Percentiles rank a stretch among this genome's conserved stretches.
Conservation (phyloP, 108 stramenopile genomes). For the Nitzschia sp. region DNA sequence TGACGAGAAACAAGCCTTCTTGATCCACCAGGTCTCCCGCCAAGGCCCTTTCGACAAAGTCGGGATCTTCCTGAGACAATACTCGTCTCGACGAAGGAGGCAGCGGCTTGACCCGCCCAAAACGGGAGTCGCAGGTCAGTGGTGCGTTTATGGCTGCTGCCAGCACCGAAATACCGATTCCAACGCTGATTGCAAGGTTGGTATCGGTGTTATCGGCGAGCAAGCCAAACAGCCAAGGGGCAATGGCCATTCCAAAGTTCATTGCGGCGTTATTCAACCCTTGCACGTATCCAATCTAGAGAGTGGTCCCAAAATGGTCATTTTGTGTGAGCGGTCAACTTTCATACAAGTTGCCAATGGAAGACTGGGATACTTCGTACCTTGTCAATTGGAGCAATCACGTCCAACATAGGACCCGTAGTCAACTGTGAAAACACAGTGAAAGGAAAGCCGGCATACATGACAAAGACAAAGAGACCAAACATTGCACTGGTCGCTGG, state of each 20-base stretch:
- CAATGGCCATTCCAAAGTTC: conserved; percentile 61
- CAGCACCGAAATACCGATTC: conserved; percentile 36
- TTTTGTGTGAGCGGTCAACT: neutral
- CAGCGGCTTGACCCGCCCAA: conserved; percentile 25
- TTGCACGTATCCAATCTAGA: conserved; percentile 48
- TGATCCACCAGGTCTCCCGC: conserved; percentile 38
- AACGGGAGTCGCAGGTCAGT: conserved; percentile 31
- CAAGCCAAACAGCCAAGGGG: conserved; percentile 55
- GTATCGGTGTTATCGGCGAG: conserved; percentile 45
- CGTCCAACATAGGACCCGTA: conserved; percentile 59
- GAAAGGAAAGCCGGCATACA: conserved; percentile 57
- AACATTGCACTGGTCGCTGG: conserved; percentile 35
- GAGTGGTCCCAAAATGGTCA: neutral
- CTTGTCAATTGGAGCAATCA: conserved; percentile 41
- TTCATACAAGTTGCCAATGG: neutral
- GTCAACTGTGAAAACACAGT: conserved; percentile 56
- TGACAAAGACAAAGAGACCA: conserved; percentile 43
- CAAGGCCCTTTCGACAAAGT: conserved; percentile 36
- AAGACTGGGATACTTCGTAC: too few relatives aligned
- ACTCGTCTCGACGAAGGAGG: conserved; percentile 16
- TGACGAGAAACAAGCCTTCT: conserved; percentile 26
- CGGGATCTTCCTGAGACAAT: conserved; percentile 35
- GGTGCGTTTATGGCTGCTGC: conserved; percentile 46
- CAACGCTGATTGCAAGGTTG: conserved; percentile 31
- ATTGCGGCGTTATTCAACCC: conserved; percentile 52